Percentiles rank a stretch among this genome's conserved stretches.
These are phyloP conservation scores for Lanmaoa pseudosensibilis DNA, from an alignment of 768 basidiomycete genomes.

Conservation along the genomic window DNA sequence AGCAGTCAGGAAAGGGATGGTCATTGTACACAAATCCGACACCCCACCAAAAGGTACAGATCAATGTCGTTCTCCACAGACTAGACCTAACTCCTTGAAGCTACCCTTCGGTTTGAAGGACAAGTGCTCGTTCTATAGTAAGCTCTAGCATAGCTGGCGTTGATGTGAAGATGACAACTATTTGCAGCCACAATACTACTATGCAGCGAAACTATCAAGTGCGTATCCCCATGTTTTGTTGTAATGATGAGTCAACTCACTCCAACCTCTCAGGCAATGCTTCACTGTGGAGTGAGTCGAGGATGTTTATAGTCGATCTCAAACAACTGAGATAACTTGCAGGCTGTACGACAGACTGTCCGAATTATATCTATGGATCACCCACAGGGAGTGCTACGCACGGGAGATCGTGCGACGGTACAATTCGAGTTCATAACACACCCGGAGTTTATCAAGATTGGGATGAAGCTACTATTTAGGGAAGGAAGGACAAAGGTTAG, in stretches of 20 bases:
- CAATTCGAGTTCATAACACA: constrained; percentile 92
- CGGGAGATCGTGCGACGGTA: constrained; percentile 94
- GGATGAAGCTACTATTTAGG: constrained; percentile 90
- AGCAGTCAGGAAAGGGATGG: constrained; percentile 92
- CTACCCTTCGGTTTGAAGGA: constrained; percentile 85
- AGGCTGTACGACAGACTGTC: constrained; percentile 92
- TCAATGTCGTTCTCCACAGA: neutral
- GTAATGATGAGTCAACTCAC: neutral
- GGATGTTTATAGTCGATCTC: neutral
- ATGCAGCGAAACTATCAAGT: constrained; percentile 92
- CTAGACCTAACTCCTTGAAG: constrained; percentile 36
- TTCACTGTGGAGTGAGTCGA: constrained; percentile 79
- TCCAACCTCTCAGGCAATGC: constrained; percentile 62
- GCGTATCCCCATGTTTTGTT: constrained; percentile 16
- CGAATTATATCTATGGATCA: constrained; percentile 89
- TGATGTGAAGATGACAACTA: constrained; percentile 2
- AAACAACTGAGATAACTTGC: constrained; percentile 9
- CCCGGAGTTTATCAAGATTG: constrained; percentile 89
- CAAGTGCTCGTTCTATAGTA: constrained; percentile 93
- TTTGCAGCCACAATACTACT: constrained; percentile 81
- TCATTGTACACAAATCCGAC: constrained; percentile 80
- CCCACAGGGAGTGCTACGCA: constrained; percentile 84
- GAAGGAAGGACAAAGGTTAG: constrained; percentile 94
- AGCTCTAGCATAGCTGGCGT: constrained; percentile 26
- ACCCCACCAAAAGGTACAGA: constrained; percentile 67